These are phyloP conservation scores for Blastobotrys aristatus DNA, from an alignment of 1,139 yeast genomes.

Conservation along the genomic window DNA sequence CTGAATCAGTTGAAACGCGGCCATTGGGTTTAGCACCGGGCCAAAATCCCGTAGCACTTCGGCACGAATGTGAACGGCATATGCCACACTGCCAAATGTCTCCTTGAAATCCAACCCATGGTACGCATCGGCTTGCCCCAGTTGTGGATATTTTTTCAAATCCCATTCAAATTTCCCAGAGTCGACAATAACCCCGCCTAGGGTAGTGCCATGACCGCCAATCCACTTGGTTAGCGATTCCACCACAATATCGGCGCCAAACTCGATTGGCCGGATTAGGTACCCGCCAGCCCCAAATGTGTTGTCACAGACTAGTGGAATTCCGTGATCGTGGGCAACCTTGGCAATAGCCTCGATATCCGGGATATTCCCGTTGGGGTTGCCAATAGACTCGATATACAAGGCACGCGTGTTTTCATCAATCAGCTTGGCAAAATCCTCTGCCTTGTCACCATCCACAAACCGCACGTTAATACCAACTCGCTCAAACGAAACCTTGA, in stretches of 20 bases:
- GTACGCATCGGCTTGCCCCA: slow-evolving; percentile 82
- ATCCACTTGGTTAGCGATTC: slow-evolving; percentile 99
- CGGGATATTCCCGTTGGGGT: slow-evolving; percentile 90
- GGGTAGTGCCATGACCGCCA: slow-evolving; percentile 95
- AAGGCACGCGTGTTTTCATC: slow-evolving; percentile 87
- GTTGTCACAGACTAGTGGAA: slow-evolving; percentile 92
- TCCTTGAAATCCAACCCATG: slow-evolving; percentile 83
- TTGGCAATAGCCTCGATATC: slow-evolving; percentile 75
- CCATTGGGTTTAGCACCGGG: slow-evolving; percentile 84
- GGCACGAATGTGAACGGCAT: slow-evolving; percentile 72
- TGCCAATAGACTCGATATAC: slow-evolving; percentile 87
- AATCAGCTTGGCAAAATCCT: slow-evolving; percentile 63
- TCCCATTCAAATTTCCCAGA: slow-evolving; percentile 93
- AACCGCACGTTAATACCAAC: slow-evolving; percentile 81
- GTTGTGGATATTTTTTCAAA: slow-evolving; percentile 80
- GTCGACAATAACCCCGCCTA: slow-evolving; percentile 88
- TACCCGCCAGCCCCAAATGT: slow-evolving; percentile 97
- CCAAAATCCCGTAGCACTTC: slow-evolving; percentile 92
- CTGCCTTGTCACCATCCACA: slow-evolving; percentile 70
- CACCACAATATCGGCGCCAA: slow-evolving; percentile 78
- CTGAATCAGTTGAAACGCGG: slow-evolving; percentile 75
- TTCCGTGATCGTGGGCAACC: slow-evolving; percentile 81
- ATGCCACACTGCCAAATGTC: slow-evolving; percentile 75
- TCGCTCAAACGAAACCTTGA: slow-evolving; percentile 85
- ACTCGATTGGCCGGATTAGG: slow-evolving; percentile 76